Conservation (phyloP, 2,329 filamentous ascomycete genomes). For the Aspergillus pseudoviridinutans region DNA sequence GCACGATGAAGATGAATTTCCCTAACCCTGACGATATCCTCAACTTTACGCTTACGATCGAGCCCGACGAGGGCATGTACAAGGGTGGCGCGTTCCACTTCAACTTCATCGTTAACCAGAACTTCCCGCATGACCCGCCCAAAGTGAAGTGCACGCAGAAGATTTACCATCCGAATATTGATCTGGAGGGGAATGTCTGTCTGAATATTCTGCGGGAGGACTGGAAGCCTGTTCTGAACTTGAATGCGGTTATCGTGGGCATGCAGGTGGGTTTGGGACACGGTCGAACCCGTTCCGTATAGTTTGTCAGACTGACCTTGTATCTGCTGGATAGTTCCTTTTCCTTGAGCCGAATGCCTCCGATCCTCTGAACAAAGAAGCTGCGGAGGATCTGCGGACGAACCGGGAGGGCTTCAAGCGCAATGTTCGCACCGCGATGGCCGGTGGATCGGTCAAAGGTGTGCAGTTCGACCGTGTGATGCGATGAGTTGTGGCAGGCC, state of each 20-base stretch:
- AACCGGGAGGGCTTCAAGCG: conserved; percentile 88
- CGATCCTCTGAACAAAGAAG: conserved; percentile 97
- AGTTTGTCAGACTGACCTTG: background rate
- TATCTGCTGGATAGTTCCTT: conserved; percentile 62
- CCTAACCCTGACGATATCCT: conserved; percentile 56
- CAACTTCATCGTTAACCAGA: conserved; percentile 86
- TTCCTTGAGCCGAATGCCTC: conserved; percentile 97
- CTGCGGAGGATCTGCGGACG: conserved; percentile 81
- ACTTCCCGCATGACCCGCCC: conserved; percentile 94
- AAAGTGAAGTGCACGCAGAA: conserved; percentile 97
- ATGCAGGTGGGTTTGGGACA: conserved; percentile 61
- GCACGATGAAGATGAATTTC: conserved; percentile 57
- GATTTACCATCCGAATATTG: conserved; percentile 99
- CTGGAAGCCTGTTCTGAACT: conserved; percentile 96
- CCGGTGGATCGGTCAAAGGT: conserved; percentile 70
- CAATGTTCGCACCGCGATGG: conserved; percentile 82
- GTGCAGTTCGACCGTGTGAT: conserved; percentile 74
- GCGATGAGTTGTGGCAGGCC: conserved; percentile 44
- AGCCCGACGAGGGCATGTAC: conserved; percentile 66
- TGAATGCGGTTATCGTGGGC: conserved; percentile 95
- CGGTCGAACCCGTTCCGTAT: background rate
- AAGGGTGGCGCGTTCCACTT: conserved; percentile 84
- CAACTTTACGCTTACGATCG: conserved; percentile 48
- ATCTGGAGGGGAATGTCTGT: conserved; percentile 95
- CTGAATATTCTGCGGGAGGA: conserved; percentile 96